Evolutionary conservation across 1,139 yeast genomes (phyloP), one percentile per base, ranked within the genome.

Genomic region (Pichia terricola): DNA sequence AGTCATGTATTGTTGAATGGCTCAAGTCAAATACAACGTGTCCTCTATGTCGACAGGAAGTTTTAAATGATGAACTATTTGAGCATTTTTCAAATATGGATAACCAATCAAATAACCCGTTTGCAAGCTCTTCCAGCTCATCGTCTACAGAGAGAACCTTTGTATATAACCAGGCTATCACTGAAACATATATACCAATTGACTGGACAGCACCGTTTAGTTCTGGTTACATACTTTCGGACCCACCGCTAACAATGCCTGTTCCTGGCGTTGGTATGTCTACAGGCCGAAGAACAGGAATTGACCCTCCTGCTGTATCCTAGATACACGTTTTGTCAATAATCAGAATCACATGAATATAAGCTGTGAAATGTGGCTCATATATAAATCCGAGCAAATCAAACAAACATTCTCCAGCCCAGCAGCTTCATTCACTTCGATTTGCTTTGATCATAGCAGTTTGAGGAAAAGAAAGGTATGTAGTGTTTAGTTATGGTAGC

Each of bases 1-100:
- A 49, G 30, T 53, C 64, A 5, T 61, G 65, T 46, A 57, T 61
- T 5, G 50, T 49, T 4, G 63, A 59, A 41, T 61, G 65, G 65
- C 47, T 60, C 30, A 45, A 52, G 33, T 46, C 52, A n/a, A 53
- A 55, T 41, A 45, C 48, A 4, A 49, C 63, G 9, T 61, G 65
- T 45, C 65, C 65, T 4, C 47, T 61, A 8, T 61, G 65, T 40
- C 51, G 65, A n/a, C 49, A 55, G 26, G 63, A 59, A 38, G 45
- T 57, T 3, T 11, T 8, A 8, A 30, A 11, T 11, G 33, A 16
- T 16, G 22, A 16, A 16, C 22, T 16, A 16, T 16, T 16, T 16
- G 22, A 16, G 22, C 22, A 16, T 16, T 16, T 16, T 16, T 16
- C 22, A 16, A 48, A 52, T 1, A 50, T 56, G 8, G 58, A 53